Base-by-base conservation (phyloP, 2,329 filamentous ascomycete species). In the Thermoascus crustaceus region DNA sequence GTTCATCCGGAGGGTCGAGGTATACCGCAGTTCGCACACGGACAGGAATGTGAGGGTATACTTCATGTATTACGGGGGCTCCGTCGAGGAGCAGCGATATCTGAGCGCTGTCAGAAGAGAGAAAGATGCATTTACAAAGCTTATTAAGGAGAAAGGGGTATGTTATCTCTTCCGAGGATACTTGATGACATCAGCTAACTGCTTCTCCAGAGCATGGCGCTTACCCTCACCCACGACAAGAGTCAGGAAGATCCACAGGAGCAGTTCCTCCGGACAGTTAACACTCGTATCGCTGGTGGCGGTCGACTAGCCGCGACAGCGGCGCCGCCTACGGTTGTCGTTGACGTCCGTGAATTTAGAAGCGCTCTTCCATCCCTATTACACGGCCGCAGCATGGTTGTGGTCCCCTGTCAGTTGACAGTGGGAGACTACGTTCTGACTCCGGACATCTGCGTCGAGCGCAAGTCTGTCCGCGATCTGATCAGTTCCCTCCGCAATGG, bases 381-480 rank as follows among this genome's bases (percentile, higher is more conserved):
- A 2, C 89, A 98, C 58, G 91, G 85, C 1, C 82, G 85, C 34
- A 85, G 78, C 49, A 89, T 95, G 68, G 70, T 87, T 21, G 79
- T 96, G 27, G 81, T 96, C 0, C 91, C 91, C 2, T 95, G 89
- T 62, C 93, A 94, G 76, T 69, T 98, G 40, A 98, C 89, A 1
- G 89, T 98, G 0, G 91, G 86, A 44, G 91, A 98, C 65, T 98
- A 98, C 61, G 81, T 98, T 42, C 72, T 98, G 26, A 91, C 85
- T 1, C 89, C 89, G 1, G 76, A 79, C 46, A 91, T 96, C 46
- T 94, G 87, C 61, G 76, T 98, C 20, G 91, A 98, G 66, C 84
- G 91, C 31, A 98, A 98, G 65, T 93, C 85, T 17, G 74, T 98
- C 52, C 80, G 78, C 53, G 91, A 98, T 65, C 67, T 98, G 30